Evolutionary conservation across 805 yeast species (phyloP), one percentile per base, ranked within the genome.

Genomic region (Saccharomycopsis lassenensis): DNA sequence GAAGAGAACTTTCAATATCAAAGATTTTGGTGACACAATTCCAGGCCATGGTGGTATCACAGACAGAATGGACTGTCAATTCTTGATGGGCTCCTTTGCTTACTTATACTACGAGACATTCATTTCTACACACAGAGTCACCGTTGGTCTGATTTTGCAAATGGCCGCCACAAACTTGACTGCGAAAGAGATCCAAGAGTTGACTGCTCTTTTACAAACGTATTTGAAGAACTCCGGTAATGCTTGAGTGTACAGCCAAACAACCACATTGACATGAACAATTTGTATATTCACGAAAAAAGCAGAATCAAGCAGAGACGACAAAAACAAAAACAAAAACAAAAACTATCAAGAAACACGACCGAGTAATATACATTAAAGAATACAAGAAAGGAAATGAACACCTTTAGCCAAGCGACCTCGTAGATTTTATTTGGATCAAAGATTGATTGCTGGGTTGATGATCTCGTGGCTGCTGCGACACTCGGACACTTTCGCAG

Each of bases 1-100:
- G 49, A 91, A 91, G 64, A 76, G 98, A 59, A 85, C 97, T 10
- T 87, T 91, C 62, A 83, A 89, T 52, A 86, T 87, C 37, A 91
- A 91, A 61, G 98, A 91, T 59, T 91, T 91, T 52, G 98, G 97
- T 48, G 94, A 89, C 53, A 89, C 97, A 7, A 91, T 91, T 48
- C 98, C 98, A 11, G 98, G 98, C 22, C 98, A 91, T 55, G 98
- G 98, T 45, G 98, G 98, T 48, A 78, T 91, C 47, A 87, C 96
- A 18, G 98, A 91, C 56, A 73, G 98, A 61, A 78, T 91, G 65
- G 98, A 91, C 61, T 91, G 98, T 61, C 97, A 91, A 61, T 91
- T 89, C 55, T 65, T 91, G 49, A 91, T 91, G 97, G 98, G 98
- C 8, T 83, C 94, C 26, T 91, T 91, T 55, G 71, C 91, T 23